phyloP scores from a whole-genome alignment of 1,139 yeast species.

The Barnettozyma hawaiiensis region DNA sequence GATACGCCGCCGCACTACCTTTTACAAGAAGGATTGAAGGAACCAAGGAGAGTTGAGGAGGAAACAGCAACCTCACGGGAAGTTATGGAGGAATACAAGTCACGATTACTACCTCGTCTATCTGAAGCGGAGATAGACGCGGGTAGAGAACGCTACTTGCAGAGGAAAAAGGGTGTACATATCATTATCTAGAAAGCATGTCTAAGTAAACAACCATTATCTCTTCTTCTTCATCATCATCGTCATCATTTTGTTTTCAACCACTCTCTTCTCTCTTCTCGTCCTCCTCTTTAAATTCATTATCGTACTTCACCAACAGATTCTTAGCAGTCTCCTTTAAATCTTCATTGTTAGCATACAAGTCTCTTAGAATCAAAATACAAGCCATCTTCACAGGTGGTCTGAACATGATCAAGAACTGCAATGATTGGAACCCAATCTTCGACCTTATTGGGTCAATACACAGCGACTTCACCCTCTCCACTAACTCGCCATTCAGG shows the following conservation, averaged over 20 bases:
- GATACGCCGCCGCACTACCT: background rate
- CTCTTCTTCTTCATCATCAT: background rate
- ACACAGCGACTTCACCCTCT: constrained; percentile 67
- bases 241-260: background rate
- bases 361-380: constrained; percentile 54
- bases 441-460: constrained; percentile 78
- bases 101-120: constrained; percentile 17
- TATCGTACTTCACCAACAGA: constrained; percentile 28
- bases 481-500: constrained; percentile 54
- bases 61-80: background rate
- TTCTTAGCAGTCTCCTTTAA: constrained; percentile 46
- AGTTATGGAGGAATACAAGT: constrained; percentile 4
- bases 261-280: background rate
- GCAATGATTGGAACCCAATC: constrained; percentile 75
- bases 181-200: background rate
- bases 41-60: constrained; percentile 4
- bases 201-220: background rate
- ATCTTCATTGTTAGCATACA: constrained; percentile 49
- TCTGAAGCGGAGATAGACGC: constrained; percentile 11
- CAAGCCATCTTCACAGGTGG: constrained; percentile 76
- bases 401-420: constrained; percentile 80
- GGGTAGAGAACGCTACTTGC: constrained; percentile 13
- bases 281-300: constrained; percentile 1
- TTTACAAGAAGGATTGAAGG: no score
- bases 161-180: constrained; percentile 5